A percentile compares a stretch with the other conserved stretches of the same genome.
These are phyloP conservation scores for Kodamaea suecica DNA, from an alignment of 1,139 yeast genomes.

Conservation along the genomic window DNA sequence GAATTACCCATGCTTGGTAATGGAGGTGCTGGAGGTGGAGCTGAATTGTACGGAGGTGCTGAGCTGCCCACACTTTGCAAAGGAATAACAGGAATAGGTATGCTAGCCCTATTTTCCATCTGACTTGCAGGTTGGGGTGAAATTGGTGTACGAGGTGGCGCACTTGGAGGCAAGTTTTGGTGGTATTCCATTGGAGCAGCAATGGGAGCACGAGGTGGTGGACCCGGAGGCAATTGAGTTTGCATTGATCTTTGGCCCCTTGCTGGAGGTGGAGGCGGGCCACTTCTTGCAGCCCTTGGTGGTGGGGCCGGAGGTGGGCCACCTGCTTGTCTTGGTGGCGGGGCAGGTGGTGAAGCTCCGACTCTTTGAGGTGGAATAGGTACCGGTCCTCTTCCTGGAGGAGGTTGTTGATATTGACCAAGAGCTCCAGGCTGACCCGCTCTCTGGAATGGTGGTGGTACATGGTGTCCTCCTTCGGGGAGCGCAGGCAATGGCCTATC, in stretches of 20 bases:
- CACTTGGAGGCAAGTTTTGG: slow-evolving; percentile 19
- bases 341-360: slow-evolving; percentile 24
- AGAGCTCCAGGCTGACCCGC: slow-evolving; percentile 1
- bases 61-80: slow-evolving; percentile 7
- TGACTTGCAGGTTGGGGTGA: slow-evolving; percentile 14
- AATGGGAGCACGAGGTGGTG: slow-evolving; percentile 20
- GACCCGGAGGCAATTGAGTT: slow-evolving; percentile 24
- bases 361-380: slow-evolving; percentile 36
- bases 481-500: slow-evolving; percentile 6
- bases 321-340: slow-evolving; percentile 23
- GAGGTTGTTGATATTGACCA: slow-evolving; percentile 11
- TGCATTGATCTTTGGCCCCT: slow-evolving; percentile 18
- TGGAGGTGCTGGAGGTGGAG: slow-evolving; percentile 18
- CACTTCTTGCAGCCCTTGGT: slow-evolving; percentile 14
- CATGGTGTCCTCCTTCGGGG: slow-evolving; percentile 3
- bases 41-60: not conserved
- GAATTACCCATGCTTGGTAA: slow-evolving; percentile 11
- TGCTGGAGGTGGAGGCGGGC: slow-evolving; percentile 26
- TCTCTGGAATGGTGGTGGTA: slow-evolving; percentile 3
- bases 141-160: slow-evolving; percentile 19
- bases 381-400: slow-evolving; percentile 20
- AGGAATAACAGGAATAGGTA: slow-evolving; percentile 13
- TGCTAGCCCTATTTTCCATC: slow-evolving; percentile 5
- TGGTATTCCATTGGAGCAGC: slow-evolving; percentile 4
- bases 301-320: slow-evolving; percentile 12